Evolutionary conservation across 257 asterid species (phyloP).

Genomic region (Datura wrightii): DNA sequence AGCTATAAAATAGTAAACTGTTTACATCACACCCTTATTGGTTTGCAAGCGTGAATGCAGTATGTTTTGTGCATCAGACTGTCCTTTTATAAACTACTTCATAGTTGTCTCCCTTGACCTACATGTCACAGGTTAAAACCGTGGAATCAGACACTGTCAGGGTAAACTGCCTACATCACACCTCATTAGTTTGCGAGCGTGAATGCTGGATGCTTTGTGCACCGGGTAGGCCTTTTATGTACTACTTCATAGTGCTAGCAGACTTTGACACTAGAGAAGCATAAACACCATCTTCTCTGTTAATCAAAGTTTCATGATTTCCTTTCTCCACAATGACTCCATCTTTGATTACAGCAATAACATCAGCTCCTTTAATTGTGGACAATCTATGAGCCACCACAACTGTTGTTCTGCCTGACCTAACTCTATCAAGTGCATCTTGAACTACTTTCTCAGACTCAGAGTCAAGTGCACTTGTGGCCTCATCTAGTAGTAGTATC

Average conservation of each 20-base stretch:
- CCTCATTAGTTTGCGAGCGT: background rate
- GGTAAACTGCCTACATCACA: background rate
- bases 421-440: slow-evolving; percentile 52
- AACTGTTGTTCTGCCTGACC: slow-evolving; percentile 53
- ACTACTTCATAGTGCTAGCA: background rate
- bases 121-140: background rate
- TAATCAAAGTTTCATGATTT: slow-evolving; percentile 47
- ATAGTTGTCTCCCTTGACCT: background rate
- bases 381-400: slow-evolving; percentile 70
- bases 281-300: slow-evolving; percentile 48
- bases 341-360: slow-evolving; percentile 51
- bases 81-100: too few relatives aligned
- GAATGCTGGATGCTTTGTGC: background rate
- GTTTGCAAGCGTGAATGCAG: too few relatives aligned
- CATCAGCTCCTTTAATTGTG: slow-evolving; percentile 57
- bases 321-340: slow-evolving; percentile 60
- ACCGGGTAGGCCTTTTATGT: background rate
- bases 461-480: slow-evolving; percentile 64
- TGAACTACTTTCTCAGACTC: slow-evolving; percentile 62
- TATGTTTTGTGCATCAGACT: too few relatives aligned
- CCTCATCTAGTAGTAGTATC: slow-evolving; percentile 61
- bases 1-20: too few relatives aligned
- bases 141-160: background rate
- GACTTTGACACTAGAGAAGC: slow-evolving; percentile 49
- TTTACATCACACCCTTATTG: too few relatives aligned